Conservation (phyloP, 2,329 filamentous ascomycete species). For the Colletotrichum magnum region DNA sequence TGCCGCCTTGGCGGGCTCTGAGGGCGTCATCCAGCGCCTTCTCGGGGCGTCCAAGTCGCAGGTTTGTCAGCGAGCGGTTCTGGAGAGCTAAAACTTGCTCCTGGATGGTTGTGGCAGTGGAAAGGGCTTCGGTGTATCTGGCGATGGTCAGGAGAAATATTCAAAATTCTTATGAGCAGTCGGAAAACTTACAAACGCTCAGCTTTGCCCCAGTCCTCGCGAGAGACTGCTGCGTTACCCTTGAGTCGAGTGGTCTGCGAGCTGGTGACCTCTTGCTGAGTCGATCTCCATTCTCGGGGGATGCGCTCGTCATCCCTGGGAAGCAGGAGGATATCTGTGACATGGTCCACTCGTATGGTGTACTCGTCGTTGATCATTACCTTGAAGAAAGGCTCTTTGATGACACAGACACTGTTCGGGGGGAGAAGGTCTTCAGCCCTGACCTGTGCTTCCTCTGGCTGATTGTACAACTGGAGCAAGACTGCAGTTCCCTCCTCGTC, state of each 20-base stretch:
- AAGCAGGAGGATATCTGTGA: constrained; percentile 62
- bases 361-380: constrained; percentile 54
- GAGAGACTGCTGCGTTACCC: constrained; percentile 53
- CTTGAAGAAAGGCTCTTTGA: constrained; percentile 70
- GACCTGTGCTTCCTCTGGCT: constrained; percentile 53
- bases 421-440: constrained; percentile 52
- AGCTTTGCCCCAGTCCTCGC: constrained; percentile 47
- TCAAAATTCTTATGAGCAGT: not conserved
- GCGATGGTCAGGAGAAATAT: constrained; percentile 27
- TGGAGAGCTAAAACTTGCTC: constrained; percentile 52
- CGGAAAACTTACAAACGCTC: constrained; percentile 48
- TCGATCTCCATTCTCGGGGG: constrained; percentile 53
- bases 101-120: constrained; percentile 49
- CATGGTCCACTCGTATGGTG: constrained; percentile 66
- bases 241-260: constrained; percentile 44
- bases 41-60: constrained; percentile 47
- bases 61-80: constrained; percentile 53
- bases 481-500: constrained; percentile 55
- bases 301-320: constrained; percentile 52
- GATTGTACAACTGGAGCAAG: constrained; percentile 57
- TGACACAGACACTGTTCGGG: constrained; percentile 52
- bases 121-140: constrained; percentile 56
- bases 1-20: constrained; percentile 29
- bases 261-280: constrained; percentile 17
- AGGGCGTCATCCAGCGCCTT: constrained; percentile 50